These are phyloP conservation scores for Leishmania major DNA, from an alignment of 208 protist species.

Conservation along the genomic window DNA sequence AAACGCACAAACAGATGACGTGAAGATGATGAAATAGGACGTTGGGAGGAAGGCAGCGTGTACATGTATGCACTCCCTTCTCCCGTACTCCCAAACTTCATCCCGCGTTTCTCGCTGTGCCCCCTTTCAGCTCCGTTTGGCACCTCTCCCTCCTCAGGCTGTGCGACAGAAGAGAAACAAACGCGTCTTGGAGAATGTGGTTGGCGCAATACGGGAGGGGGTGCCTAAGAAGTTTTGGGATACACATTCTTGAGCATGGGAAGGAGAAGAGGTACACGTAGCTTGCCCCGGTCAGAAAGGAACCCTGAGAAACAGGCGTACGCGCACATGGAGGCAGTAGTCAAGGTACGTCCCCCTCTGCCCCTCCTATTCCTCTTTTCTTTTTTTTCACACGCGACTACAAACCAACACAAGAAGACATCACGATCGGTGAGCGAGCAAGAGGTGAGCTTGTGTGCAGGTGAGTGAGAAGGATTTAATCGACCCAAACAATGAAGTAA, in stretches of 20 bases:
- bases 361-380: background rate
- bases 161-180: background rate
- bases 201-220: background rate
- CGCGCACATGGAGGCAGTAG: background rate
- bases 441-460: background rate
- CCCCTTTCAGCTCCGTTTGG: background rate
- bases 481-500: background rate
- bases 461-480: background rate
- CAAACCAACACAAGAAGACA: background rate
- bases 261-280: background rate
- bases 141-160: background rate
- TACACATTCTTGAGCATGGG: background rate
- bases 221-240: no score
- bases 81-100: background rate
- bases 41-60: background rate
- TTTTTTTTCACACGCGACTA: background rate
- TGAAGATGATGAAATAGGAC: background rate
- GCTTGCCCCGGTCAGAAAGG: background rate
- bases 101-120: background rate
- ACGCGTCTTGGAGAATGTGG: background rate
- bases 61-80: background rate
- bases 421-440: background rate
- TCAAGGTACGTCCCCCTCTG: background rate
- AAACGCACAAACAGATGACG: background rate
- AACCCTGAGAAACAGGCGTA: background rate